A percentile compares a stretch with the other conserved stretches of the same genome.
Conservation (phyloP, 371 early-diverging fungal species). For the Fennellomyces sp. region DNA sequence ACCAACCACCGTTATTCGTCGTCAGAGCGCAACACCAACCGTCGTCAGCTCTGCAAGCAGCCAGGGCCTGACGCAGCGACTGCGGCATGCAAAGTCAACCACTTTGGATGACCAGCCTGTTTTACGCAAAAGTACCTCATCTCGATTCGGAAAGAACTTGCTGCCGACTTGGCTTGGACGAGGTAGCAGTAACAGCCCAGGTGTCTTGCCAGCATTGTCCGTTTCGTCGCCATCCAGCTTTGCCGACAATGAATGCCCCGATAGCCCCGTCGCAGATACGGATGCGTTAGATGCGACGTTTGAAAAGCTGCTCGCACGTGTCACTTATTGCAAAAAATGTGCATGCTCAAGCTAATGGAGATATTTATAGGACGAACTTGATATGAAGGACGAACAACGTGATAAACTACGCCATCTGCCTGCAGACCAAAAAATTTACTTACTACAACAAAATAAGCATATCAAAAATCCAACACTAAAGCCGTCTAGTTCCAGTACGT, state of each 20-base stretch:
- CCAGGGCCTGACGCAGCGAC: background rate
- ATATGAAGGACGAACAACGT: constrained; percentile 57
- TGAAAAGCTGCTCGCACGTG: constrained; percentile 17
- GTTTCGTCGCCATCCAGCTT: background rate
- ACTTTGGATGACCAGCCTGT: constrained; percentile 13
- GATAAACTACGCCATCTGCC: constrained; percentile 56
- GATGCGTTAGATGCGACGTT: constrained; percentile 7
- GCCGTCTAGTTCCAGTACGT: background rate
- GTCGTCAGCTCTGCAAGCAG: background rate
- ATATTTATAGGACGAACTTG: constrained; percentile 52
- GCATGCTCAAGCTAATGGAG: no score
- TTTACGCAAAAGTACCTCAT: constrained; percentile 33
- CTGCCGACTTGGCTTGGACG: constrained; percentile 47
- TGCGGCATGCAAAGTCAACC: constrained; percentile 6
- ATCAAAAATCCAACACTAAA: constrained; percentile 30
- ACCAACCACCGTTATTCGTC: background rate
- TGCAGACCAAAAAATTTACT: constrained; percentile 46
- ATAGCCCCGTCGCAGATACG: background rate
- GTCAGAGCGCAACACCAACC: background rate
- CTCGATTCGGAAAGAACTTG: constrained; percentile 43
- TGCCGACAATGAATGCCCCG: background rate
- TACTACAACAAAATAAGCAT: constrained; percentile 57
- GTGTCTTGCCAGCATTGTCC: background rate
- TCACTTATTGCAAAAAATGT: no score
- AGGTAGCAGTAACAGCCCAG: background rate